Conservation (phyloP, 352 stramenopile genomes). For the Globisporangium uncinulatum region DNA sequence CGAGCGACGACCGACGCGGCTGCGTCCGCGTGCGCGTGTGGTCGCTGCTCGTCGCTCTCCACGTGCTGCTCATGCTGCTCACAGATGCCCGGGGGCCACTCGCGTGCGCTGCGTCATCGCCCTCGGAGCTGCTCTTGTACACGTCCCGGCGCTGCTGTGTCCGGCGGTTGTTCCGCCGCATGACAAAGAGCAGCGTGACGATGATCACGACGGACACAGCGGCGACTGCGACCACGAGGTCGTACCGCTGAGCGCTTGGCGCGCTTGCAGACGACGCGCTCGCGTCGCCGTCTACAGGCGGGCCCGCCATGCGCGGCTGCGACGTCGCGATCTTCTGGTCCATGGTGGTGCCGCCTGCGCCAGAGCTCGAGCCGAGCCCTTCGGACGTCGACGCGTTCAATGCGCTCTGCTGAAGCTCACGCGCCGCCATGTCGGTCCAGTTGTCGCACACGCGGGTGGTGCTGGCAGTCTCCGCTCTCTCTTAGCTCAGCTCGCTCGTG, state of each 20-base stretch:
- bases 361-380: neutral
- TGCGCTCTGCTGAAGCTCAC: neutral
- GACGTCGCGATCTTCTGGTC: neutral
- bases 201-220: constrained; percentile 25
- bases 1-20: constrained; percentile 19
- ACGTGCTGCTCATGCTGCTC: constrained; percentile 25
- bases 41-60: constrained; percentile 17
- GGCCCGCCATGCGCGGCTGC: neutral
- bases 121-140: constrained; percentile 12
- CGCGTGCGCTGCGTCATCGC: neutral
- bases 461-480: neutral
- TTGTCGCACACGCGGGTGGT: too few relatives aligned
- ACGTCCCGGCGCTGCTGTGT: constrained; percentile 18
- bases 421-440: neutral
- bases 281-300: neutral
- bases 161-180: constrained; percentile 17
- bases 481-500: neutral
- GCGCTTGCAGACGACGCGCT: neutral
- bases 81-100: neutral
- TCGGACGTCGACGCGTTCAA: too few relatives aligned
- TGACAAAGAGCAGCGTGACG: constrained; percentile 20
- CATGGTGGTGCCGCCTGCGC: too few relatives aligned
- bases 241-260: constrained; percentile 7
- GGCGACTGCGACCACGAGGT: constrained; percentile 24
- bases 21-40: constrained; percentile 20